A percentile compares a stretch with the other conserved stretches of the same genome.
phyloP scores from a whole-genome alignment of 106 monocot genomes.

The Dactylorhiza incarnata region DNA sequence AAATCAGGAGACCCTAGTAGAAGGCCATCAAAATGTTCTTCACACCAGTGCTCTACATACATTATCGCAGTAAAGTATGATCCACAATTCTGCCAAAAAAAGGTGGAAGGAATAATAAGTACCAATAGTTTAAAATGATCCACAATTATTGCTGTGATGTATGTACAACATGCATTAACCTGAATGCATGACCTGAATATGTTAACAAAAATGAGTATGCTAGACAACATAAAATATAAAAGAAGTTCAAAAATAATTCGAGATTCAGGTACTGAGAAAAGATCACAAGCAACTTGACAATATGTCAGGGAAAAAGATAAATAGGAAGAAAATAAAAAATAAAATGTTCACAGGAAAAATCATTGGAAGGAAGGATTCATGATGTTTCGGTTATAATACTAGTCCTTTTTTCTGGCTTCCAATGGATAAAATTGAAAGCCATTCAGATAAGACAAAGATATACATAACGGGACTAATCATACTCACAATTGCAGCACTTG shows the following conservation, averaged over 20 bases:
- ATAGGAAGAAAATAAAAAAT: neutral
- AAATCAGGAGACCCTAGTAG: slow-evolving; percentile 71
- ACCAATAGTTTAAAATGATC: neutral
- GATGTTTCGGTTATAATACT: neutral
- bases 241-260: neutral
- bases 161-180: neutral
- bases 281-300: neutral
- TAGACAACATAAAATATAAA: neutral
- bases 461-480: slow-evolving; percentile 6
- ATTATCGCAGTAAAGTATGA: slow-evolving; percentile 82
- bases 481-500: slow-evolving; percentile 90
- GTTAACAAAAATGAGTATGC: neutral
- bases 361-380: neutral
- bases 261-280: neutral
- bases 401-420: neutral
- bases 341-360: neutral
- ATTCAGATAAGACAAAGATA: neutral
- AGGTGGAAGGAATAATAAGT: neutral
- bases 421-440: neutral
- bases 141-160: no score
- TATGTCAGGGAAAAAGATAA: neutral
- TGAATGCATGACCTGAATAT: neutral
- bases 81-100: slow-evolving; percentile 54
- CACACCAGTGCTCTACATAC: slow-evolving; percentile 95
- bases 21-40: slow-evolving; percentile 70